Conservation (phyloP, 2,329 filamentous ascomycete species). For the Colletotrichum cordylinicola region DNA sequence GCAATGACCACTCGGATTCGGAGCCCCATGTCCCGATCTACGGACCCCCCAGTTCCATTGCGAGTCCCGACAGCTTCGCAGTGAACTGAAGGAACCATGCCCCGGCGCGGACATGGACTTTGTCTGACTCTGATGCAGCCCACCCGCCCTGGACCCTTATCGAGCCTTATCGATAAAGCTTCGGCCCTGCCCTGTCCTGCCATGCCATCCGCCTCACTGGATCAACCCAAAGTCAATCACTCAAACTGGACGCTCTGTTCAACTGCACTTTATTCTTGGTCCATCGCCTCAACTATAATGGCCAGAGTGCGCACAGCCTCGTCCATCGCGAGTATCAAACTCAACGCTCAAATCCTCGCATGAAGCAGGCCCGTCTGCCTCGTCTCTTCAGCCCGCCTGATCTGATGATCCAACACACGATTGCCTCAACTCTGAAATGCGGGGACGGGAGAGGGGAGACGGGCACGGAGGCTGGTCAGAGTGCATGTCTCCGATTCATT, state of each 20-base stretch:
- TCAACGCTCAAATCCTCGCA: not conserved
- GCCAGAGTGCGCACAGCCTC: not conserved
- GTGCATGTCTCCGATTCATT: conserved; percentile 6
- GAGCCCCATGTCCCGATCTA: conserved; percentile 16
- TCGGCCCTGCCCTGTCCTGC: not conserved
- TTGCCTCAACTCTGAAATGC: conserved; percentile 13
- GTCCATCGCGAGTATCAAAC: not conserved
- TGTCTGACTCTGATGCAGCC: not conserved
- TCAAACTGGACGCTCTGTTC: not conserved
- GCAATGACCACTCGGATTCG: conserved; percentile 4
- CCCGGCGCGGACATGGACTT: not conserved
- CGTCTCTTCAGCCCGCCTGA: not conserved
- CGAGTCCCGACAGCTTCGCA: not conserved
- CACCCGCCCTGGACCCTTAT: not conserved
- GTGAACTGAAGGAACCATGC: not conserved
- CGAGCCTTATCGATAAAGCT: conserved; percentile 7
- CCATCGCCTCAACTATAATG: not conserved
- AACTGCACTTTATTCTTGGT: not conserved
- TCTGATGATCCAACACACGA: not conserved
- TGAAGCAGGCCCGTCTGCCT: not conserved
- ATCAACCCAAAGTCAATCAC: not conserved
- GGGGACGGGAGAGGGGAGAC: not conserved
- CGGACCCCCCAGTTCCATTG: conserved; percentile 1
- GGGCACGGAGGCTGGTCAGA: not conserved
- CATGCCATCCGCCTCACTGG: not conserved